phyloP scores from a whole-genome alignment of 1,284 basidiomycete species.

The Ganoderma boninense region DNA sequence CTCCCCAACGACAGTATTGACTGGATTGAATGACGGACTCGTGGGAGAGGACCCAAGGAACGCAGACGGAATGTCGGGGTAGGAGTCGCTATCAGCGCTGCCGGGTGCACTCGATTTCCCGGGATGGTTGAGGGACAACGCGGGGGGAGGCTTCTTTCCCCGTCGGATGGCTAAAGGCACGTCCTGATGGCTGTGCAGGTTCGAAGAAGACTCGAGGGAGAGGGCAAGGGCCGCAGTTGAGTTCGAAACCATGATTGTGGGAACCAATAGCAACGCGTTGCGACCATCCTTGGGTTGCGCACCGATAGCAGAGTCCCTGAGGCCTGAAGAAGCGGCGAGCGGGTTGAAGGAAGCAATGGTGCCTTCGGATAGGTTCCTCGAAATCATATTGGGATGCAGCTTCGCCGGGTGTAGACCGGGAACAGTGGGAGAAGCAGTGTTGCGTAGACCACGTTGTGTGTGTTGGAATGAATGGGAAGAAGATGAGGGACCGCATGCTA shows the following conservation, averaged over 20 bases:
- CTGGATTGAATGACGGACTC: slow-evolving; percentile 49
- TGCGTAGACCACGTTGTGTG: background rate
- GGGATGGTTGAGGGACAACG: slow-evolving; percentile 44
- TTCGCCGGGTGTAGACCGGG: background rate
- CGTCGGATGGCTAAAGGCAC: slow-evolving; percentile 58
- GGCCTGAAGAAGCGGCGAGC: background rate
- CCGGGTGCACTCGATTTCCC: slow-evolving; percentile 24
- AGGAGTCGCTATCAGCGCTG: slow-evolving; percentile 42
- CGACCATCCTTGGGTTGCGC: background rate
- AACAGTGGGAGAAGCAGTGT: background rate
- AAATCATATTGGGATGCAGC: slow-evolving; percentile 10
- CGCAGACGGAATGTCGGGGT: slow-evolving; percentile 69
- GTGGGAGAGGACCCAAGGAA: slow-evolving; percentile 62
- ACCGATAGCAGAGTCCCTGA: background rate
- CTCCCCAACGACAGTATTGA: slow-evolving; percentile 42
- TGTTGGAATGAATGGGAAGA: background rate
- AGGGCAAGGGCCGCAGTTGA: slow-evolving; percentile 56
- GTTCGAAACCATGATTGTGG: slow-evolving; percentile 61
- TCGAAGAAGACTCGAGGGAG: slow-evolving; percentile 51
- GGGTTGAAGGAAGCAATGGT: background rate
- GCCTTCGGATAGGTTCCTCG: background rate
- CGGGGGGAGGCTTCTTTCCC: slow-evolving; percentile 55
- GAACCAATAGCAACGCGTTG: slow-evolving; percentile 38
- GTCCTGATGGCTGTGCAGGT: slow-evolving; percentile 28
- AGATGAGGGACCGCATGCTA: background rate